Percentiles rank a stretch among this genome's conserved stretches.
Conservation (phyloP, 2,329 filamentous ascomycete species). For the Epichloe festucae region DNA sequence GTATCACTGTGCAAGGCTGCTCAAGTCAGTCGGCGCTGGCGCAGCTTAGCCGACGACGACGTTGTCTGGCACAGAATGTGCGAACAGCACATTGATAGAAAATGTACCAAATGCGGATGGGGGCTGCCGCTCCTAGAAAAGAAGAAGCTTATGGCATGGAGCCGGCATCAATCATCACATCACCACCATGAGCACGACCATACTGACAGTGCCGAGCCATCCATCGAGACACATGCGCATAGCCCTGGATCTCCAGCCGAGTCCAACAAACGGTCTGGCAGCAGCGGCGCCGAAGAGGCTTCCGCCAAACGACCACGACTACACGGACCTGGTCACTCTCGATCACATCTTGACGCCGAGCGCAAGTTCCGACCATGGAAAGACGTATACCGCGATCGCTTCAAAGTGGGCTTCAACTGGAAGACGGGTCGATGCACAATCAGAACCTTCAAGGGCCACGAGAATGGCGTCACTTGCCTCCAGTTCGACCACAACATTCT, state of each 20-base stretch:
- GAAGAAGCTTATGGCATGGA: constrained; percentile 76
- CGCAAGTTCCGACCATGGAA: constrained; percentile 67
- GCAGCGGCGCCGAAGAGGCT: constrained; percentile 16
- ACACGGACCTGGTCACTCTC: constrained; percentile 12
- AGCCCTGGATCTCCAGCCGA: constrained; percentile 10
- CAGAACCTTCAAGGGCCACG: constrained; percentile 72
- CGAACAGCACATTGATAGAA: constrained; percentile 87
- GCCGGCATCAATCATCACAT: constrained; percentile 50
- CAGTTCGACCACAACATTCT: constrained; percentile 75
- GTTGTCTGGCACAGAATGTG: constrained; percentile 97
- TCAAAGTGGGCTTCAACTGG: constrained; percentile 95
- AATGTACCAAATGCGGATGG: constrained; percentile 93
- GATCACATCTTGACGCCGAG: constrained; percentile 26
- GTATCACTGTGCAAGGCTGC: constrained; percentile 90
- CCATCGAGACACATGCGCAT: constrained; percentile 12
- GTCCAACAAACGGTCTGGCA: constrained; percentile 22
- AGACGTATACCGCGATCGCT: constrained; percentile 88
- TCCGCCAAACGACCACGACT: constrained; percentile 22
- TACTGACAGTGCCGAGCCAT: constrained; percentile 9
- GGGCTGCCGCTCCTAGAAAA: constrained; percentile 80
- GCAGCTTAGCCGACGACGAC: constrained; percentile 85
- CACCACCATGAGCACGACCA: constrained; percentile 8
- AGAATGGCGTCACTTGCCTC: constrained; percentile 52
- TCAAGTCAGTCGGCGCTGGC: constrained; percentile 83
- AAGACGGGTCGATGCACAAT: constrained; percentile 83